phyloP scores from a whole-genome alignment of 1,284 basidiomycete genomes.

The Afroboletus lepidellus region DNA sequence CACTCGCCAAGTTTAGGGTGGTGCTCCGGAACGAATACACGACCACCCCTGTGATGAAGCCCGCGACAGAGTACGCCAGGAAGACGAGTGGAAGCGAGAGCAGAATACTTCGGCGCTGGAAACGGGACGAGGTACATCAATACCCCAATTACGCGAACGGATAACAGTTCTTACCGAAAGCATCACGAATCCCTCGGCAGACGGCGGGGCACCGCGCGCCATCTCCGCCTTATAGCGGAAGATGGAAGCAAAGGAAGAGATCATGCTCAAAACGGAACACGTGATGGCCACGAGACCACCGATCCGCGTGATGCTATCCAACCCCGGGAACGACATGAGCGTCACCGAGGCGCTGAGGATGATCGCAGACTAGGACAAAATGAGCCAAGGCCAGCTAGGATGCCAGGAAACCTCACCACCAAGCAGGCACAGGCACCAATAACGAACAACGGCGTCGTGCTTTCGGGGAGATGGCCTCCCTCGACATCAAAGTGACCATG shows the following conservation, averaged over 20 bases:
- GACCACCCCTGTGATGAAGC: slow-evolving; percentile 61
- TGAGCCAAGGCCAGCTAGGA: slow-evolving; percentile 10
- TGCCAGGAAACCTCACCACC: slow-evolving; percentile 51
- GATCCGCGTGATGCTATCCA: slow-evolving; percentile 60
- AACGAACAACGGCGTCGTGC: slow-evolving; percentile 55
- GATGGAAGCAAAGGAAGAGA: slow-evolving; percentile 61
- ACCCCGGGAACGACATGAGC: slow-evolving; percentile 68
- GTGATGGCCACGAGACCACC: slow-evolving; percentile 64
- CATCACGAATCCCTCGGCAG: slow-evolving; percentile 56
- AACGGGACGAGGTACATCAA: neutral
- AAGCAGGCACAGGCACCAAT: slow-evolving; percentile 64
- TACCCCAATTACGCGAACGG: neutral
- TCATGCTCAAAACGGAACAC: slow-evolving; percentile 66
- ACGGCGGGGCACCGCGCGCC: slow-evolving; percentile 40
- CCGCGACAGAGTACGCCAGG: slow-evolving; percentile 63
- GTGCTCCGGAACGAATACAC: slow-evolving; percentile 62
- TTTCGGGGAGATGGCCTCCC: slow-evolving; percentile 45
- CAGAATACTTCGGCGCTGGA: slow-evolving; percentile 57
- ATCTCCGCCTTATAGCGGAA: slow-evolving; percentile 66
- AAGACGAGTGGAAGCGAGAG: slow-evolving; percentile 74
- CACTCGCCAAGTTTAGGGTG: slow-evolving; percentile 35
- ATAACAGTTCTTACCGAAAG: slow-evolving; percentile 52
- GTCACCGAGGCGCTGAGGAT: slow-evolving; percentile 75
- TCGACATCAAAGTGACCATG: slow-evolving; percentile 54
- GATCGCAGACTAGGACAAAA: slow-evolving; percentile 59